Evolutionary conservation across 176 grass and related monocot species (phyloP).

Genomic region (Paspalum notatum): DNA sequence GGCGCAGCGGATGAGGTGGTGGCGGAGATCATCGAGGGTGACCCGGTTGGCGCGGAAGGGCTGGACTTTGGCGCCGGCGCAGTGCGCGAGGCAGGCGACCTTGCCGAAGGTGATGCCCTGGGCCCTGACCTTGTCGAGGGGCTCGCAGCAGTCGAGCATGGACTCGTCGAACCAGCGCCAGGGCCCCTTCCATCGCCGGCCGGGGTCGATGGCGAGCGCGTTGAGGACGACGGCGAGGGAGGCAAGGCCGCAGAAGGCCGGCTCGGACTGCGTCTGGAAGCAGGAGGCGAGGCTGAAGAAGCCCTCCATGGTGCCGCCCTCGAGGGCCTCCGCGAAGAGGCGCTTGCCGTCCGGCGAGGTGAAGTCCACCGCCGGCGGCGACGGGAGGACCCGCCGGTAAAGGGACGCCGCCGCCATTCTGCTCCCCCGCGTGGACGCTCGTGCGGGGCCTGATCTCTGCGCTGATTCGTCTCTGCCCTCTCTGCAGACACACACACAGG

Average conservation of each 20-base stretch:
- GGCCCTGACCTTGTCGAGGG: constrained; percentile 75
- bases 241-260: constrained; percentile 84
- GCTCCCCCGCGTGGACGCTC: background rate
- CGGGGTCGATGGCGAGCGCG: constrained; percentile 82
- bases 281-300: constrained; percentile 78
- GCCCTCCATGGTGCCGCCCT: constrained; percentile 79
- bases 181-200: constrained; percentile 72
- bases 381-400: constrained; percentile 78
- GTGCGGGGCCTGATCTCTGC: background rate
- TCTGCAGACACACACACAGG: background rate
- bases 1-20: constrained; percentile 56
- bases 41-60: constrained; percentile 64
- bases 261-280: constrained; percentile 90
- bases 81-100: constrained; percentile 85
- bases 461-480: background rate
- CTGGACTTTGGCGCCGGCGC: constrained; percentile 75
- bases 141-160: constrained; percentile 97
- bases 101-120: constrained; percentile 83
- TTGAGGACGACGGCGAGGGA: constrained; percentile 81
- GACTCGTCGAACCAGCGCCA: constrained; percentile 99
- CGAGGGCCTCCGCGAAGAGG: constrained; percentile 70
- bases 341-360: constrained; percentile 75
- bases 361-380: constrained; percentile 91
- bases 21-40: constrained; percentile 66
- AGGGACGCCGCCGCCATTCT: constrained; percentile 48